Evolutionary conservation across 208 protist genomes (phyloP), one percentile per base, ranked within the genome.

Genomic region (Leptomonas seymouri): DNA sequence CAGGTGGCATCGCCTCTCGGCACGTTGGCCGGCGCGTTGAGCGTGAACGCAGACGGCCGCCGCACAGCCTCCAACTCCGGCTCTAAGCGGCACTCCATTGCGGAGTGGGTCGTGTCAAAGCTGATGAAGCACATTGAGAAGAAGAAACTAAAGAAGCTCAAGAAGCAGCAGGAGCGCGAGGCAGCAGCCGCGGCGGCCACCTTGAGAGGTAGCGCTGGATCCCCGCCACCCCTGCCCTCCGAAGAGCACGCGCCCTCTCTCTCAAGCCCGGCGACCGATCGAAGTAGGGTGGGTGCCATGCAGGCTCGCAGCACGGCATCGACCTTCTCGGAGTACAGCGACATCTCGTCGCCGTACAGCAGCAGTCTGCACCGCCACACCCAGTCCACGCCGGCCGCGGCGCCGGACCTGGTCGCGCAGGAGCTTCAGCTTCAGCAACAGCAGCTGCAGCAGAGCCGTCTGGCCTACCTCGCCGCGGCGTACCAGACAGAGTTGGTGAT

Each of bases 81-180:
- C 53, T 41, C 27, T 23, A 69, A 61, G 46, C 55, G 61, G 0
- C 41, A 51, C 25, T 65, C 65, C 55, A 59, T 71, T 25, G 46
- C 65, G 18, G 66, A 72, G 56, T 70, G 73, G 73, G 20, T 78
- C 20, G 66, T 62, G 36, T 75, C 70, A 36, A 75, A 75, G 70
- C 36, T 82, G 54, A 62, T 67, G 20, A 70, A 75, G 30, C 77
- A 72, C 56, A 46, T 77, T 27, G 71, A 76, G 64, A 71, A 71
- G 45, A 80, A 66, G 63, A 53, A 58, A 49, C 54, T 20, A 20
- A 74, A 76, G 56, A 80, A 66, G 63, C 45, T 59, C 25, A 28
- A 31, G 41, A 59, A 61, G 51, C 46, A 60, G 59, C 57, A 61
- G 36, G 58, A 66, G 60, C 50, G 51, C 2, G 74, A 79, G 61